Conservation (phyloP, 2,329 filamentous ascomycete genomes). For the Cladosporium sp. region DNA sequence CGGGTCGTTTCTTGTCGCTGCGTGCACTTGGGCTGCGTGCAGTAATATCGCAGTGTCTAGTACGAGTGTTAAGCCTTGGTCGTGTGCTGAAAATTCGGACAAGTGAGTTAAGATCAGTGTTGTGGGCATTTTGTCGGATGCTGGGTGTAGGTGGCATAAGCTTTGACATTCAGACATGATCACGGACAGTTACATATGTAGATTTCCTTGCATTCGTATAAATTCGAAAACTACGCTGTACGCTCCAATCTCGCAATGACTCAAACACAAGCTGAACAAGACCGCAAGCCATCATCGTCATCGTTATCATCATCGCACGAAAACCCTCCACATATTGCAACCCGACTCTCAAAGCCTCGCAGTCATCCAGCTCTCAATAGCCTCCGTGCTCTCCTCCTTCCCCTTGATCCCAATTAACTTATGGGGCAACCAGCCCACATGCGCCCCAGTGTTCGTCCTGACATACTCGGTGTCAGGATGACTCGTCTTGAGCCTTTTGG, state of each 20-base stretch:
- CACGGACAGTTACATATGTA: no score
- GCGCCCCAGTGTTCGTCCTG: slow-evolving; percentile 26
- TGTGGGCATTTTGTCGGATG: no score
- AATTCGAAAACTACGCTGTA: no score
- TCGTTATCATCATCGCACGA: no score
- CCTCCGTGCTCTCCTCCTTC: slow-evolving; percentile 31
- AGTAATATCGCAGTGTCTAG: not conserved
- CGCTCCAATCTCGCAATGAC: no score
- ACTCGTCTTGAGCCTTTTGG: slow-evolving; percentile 42
- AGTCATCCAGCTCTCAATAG: slow-evolving; percentile 37
- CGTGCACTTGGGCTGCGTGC: not conserved
- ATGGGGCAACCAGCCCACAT: slow-evolving; percentile 35
- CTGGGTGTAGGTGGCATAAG: no score
- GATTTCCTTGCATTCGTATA: no score
- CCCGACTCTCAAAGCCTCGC: slow-evolving; percentile 32
- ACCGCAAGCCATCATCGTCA: no score
- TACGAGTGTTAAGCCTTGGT: not conserved
- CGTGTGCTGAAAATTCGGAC: not conserved
- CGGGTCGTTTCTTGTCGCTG: not conserved
- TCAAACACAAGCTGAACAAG: no score
- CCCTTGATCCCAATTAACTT: slow-evolving; percentile 36
- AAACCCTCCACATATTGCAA: no score
- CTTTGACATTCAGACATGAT: no score
- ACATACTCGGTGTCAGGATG: slow-evolving; percentile 33
- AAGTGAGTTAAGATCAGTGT: no score